Base-by-base conservation (phyloP, 139 green algal species). In the Pedinophyceae sp. region DNA sequence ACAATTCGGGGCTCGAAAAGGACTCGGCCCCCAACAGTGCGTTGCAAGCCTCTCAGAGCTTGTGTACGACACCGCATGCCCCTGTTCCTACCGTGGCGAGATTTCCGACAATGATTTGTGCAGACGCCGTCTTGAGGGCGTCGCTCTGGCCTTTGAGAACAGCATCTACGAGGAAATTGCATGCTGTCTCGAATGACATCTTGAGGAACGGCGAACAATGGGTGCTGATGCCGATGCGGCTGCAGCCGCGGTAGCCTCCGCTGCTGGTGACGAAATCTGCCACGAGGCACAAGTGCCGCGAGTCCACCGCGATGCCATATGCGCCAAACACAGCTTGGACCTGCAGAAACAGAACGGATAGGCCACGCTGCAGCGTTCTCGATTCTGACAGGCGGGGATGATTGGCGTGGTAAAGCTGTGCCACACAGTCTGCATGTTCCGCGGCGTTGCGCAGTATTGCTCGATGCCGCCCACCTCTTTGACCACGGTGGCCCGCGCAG, bases 171-270 rank as follows among this genome's bases (percentile, higher is more conserved):
- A 99, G 62, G 65, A 97, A 99, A 23, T 85, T 58, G 1, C 83
- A 76, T 1, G 91, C 88, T 25, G 91, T 97, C 75, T 99, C 92
- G 67, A 97, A 99, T 29, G 61, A 85, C 75, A 98, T 96, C 75
- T 93, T 93, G 10, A 95, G 76, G 48, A 95, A 79, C 15, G 92
- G 86, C 17, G 79, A 94, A 5, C 83, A 72, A 60, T 61, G 78
- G 26, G 71, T 68, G 55, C 90, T 79, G 27, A 97, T 97, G 49
- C 92, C 92, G 23, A 92, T 59, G 19, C 89, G 76, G 74, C 84
- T 95, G 68, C 81, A 95, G 2, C 81, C 76, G 2, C 83, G 70
- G 68, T 93, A 93, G 28, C 68, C 68, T n/a, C 79, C 79, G 60
- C 26, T 13, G 29, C 3, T 23, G 40, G 85, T 96, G 91, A 99